These are phyloP conservation scores for Fusarium keratoplasticum DNA, from an alignment of 2,329 filamentous ascomycete genomes.

Conservation along the genomic window DNA sequence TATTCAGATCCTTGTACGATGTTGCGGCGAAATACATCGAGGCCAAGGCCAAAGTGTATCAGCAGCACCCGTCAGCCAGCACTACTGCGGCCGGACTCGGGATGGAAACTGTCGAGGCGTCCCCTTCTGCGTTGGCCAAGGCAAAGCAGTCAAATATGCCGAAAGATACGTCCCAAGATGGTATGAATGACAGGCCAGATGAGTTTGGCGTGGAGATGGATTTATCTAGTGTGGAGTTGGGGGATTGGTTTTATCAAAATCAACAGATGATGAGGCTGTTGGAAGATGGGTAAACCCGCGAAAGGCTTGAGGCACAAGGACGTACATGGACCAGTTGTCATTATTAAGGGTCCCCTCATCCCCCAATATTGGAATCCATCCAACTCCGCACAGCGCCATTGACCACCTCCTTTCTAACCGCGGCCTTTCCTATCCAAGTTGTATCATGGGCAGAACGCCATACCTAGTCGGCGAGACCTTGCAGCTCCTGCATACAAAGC, in stretches of 20 bases:
- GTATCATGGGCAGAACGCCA: too few species aligned
- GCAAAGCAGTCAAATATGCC: too few species aligned
- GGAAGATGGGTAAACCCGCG: background rate
- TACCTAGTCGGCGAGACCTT: too few species aligned
- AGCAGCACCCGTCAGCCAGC: background rate
- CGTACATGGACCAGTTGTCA: too few species aligned
- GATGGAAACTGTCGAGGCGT: background rate
- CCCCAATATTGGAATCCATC: too few species aligned
- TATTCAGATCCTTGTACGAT: background rate
- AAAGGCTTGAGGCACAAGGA: background rate
- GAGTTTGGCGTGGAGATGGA: background rate
- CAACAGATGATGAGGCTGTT: background rate
- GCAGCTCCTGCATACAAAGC: too few species aligned
- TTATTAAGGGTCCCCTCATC: too few species aligned
- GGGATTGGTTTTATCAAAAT: background rate
- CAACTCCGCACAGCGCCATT: too few species aligned
- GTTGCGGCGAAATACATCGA: background rate
- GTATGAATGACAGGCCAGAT: background rate
- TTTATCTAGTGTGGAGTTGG: background rate
- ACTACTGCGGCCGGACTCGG: background rate
- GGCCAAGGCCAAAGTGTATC: background rate
- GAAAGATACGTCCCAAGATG: background rate
- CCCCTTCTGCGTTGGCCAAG: background rate
- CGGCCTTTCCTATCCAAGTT: too few species aligned
- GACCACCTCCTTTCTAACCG: too few species aligned